These are phyloP conservation scores for Alternaria panax DNA, from an alignment of 2,329 filamentous ascomycete species.

Conservation along the genomic window DNA sequence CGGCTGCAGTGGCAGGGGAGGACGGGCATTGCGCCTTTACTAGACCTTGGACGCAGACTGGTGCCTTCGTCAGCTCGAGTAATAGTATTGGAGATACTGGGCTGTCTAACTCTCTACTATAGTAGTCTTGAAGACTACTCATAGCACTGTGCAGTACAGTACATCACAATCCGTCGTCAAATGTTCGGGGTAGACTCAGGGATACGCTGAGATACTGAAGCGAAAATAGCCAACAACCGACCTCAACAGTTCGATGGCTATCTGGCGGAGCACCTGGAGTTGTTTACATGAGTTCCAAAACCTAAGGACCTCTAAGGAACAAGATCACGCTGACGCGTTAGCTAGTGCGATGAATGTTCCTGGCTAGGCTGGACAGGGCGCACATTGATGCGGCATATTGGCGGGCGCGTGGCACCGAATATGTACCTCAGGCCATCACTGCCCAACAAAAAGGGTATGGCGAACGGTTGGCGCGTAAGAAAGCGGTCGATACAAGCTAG, in stretches of 20 bases:
- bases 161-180: too few species aligned
- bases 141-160: too few species aligned
- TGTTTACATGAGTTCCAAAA: not conserved
- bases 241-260: too few species aligned
- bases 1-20: too few species aligned
- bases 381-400: not conserved
- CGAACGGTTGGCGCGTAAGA: not conserved
- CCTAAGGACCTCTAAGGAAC: not conserved
- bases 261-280: not conserved
- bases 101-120: too few species aligned
- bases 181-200: too few species aligned
- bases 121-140: too few species aligned
- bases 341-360: not conserved
- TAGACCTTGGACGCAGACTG: too few species aligned
- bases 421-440: too few species aligned
- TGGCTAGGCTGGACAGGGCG: not conserved
- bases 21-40: too few species aligned
- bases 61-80: not conserved
- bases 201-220: too few species aligned
- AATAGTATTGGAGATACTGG: not conserved
- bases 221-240: too few species aligned
- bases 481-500: not conserved
- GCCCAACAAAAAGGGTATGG: not conserved
- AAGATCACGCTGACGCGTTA: not conserved
- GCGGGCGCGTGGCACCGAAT: not conserved